Evolutionary conservation across 129 eudicot species (phyloP), one percentile per base, ranked within the genome.

Genomic region (Flaveria sonorensis): DNA sequence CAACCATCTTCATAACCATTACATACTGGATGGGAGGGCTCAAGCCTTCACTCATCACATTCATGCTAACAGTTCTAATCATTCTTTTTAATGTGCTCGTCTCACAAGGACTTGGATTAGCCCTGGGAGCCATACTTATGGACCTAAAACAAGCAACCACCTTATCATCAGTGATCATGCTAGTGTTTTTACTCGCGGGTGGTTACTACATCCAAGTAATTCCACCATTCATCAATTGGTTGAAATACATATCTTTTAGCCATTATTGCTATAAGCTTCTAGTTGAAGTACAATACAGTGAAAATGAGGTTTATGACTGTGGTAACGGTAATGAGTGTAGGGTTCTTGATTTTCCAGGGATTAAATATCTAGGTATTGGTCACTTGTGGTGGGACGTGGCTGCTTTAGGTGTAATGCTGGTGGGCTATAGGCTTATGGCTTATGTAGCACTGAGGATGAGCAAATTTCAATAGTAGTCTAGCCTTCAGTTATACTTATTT

Each of bases 21-120:
- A 71, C 97, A 59, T 93, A 93, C 60, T 93, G 95, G 92, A 93
- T 93, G 98, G 90, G 97, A 10, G 98, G 98, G 36, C 91, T 93
- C 19, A 93, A 90, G 71, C 91, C 97, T 46, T 87, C 92, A 47
- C 76, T 86, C 10, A 7, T 72, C 42, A 86, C 98, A 11, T 93
- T 93, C 67, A n/a, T 80, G 15, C 87, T 85, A 42, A 90, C 98
- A 40, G 84, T 93, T 19, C 42, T 83, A 45, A 86, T 90, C 75
- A 68, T 93, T 68, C 97, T 93, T 57, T 85, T 88, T 76, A 90
- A 88, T 45, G 98, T 93, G 76, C 88, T 93, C n/a, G 98, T 93
- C 21, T 88, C 98, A 39, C 98, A 93, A 82, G 96, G 98, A 28
- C 87, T 93, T 21, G 98, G 98, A 32, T 87, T 93, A 70, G 98